Evolutionary conservation across 225 moss, liverwort and hornwort species (phyloP).

Genomic region (Pleurozium schreberi): DNA sequence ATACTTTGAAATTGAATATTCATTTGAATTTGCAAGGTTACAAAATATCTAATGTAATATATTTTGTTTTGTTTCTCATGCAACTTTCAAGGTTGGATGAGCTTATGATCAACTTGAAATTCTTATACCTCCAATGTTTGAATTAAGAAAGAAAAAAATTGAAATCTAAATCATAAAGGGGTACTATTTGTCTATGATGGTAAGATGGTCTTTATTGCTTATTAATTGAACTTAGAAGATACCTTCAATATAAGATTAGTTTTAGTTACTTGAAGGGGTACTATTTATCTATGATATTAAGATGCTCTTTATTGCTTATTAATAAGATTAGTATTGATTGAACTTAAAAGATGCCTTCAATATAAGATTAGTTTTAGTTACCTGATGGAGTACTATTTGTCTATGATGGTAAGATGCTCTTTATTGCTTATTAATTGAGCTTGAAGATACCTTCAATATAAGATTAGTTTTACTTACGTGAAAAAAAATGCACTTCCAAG

Average conservation of each 20-base stretch:
- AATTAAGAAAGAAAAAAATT: not conserved
- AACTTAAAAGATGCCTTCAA: not conserved
- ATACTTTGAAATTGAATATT: not conserved
- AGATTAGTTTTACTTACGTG: not conserved
- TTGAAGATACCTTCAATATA: not conserved
- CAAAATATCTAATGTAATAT: not conserved
- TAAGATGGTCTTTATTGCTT: not conserved
- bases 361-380: not conserved
- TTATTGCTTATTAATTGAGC: not conserved
- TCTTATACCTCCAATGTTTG: not conserved
- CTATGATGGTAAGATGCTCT: not conserved
- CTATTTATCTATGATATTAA: not conserved
- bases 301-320: not conserved
- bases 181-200: not conserved
- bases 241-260: not conserved
- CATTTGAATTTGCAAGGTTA: not conserved
- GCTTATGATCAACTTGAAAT: not conserved
- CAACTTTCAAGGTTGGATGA: not conserved
- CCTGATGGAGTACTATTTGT: too few species aligned
- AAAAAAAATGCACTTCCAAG: not conserved
- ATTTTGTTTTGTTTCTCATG: not conserved
- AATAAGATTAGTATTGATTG: too few species aligned
- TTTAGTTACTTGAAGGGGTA: too few species aligned
- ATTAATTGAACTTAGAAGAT: not conserved
- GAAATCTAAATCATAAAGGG: too few species aligned